A percentile compares a stretch with the other conserved stretches of the same genome.
phyloP scores from a whole-genome alignment of 441 rosid species.

The Jatropha multifida region DNA sequence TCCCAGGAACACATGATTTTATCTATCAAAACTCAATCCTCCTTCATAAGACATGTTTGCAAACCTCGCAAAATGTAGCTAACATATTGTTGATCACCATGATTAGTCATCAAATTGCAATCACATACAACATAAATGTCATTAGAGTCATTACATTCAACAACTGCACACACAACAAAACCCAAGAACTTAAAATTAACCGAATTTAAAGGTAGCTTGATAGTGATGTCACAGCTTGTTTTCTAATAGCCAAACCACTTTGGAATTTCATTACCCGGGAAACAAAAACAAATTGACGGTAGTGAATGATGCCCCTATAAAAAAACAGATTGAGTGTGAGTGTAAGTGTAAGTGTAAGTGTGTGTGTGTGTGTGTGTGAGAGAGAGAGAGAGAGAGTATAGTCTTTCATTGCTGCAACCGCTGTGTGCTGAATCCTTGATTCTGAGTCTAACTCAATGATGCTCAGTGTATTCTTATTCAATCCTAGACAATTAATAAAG shows the following conservation, averaged over 20 bases:
- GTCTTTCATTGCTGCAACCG: neutral
- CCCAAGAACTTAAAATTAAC: neutral
- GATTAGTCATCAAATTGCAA: neutral
- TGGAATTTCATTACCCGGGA: constrained; percentile 23
- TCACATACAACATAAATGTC: neutral
- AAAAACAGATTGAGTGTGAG: neutral
- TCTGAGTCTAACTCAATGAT: neutral
- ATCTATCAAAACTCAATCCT: neutral
- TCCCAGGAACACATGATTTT: neutral
- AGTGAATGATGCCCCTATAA: neutral
- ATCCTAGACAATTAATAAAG: constrained; percentile 1
- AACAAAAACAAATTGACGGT: neutral
- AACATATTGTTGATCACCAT: neutral
- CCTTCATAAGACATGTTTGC: neutral
- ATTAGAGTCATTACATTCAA: neutral
- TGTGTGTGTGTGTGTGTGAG: too few relatives aligned
- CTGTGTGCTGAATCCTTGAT: neutral
- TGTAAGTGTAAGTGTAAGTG: too few relatives aligned
- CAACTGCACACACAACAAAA: constrained; percentile 9
- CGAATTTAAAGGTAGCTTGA: neutral
- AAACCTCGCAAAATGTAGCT: neutral
- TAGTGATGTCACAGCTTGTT: neutral
- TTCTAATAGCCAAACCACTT: neutral
- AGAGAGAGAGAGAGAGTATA: neutral
- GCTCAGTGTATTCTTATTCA: neutral